These are phyloP conservation scores for Tolypocladium tropicale DNA, from an alignment of 2,329 filamentous ascomycete genomes.

Conservation along the genomic window DNA sequence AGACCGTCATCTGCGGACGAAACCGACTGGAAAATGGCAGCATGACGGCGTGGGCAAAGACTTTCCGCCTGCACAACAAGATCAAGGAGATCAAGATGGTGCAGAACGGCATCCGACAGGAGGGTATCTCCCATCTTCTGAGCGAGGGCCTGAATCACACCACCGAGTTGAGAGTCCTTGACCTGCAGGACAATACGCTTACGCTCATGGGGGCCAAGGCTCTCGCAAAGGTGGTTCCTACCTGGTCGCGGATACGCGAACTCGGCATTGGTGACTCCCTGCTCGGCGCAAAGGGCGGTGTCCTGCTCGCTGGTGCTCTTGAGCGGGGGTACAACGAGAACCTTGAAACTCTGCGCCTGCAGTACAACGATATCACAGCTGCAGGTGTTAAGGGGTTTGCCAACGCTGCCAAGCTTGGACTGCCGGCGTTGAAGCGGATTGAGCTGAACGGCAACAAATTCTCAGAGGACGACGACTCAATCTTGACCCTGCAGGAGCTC, in stretches of 20 bases:
- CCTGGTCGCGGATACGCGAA: constrained; percentile 69
- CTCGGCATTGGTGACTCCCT: constrained; percentile 85
- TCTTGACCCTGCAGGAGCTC: constrained; percentile 58
- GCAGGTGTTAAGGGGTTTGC: constrained; percentile 63
- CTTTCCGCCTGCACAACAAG: constrained; percentile 72
- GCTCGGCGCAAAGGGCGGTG: constrained; percentile 65
- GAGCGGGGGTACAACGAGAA: constrained; percentile 65
- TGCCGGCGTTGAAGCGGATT: constrained; percentile 72
- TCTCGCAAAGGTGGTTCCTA: constrained; percentile 61
- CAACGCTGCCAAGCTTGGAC: constrained; percentile 52
- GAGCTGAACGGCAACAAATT: constrained; percentile 98
- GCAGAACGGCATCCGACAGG: constrained; percentile 92
- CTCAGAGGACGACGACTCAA: constrained; percentile 66
- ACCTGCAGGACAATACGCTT: constrained; percentile 97
- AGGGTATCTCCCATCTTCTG: constrained; percentile 77
- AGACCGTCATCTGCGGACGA: constrained; percentile 94
- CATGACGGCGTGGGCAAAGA: constrained; percentile 89
- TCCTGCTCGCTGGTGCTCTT: constrained; percentile 64
- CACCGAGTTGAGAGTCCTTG: constrained; percentile 60
- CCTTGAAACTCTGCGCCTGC: constrained; percentile 70
- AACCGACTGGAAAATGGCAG: constrained; percentile 93
- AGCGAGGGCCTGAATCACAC: constrained; percentile 67
- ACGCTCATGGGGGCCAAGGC: constrained; percentile 71
- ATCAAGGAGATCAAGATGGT: constrained; percentile 92
- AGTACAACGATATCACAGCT: constrained; percentile 89